Base-by-base conservation (phyloP, 208 protist species). In the Naegleria fowleri region DNA sequence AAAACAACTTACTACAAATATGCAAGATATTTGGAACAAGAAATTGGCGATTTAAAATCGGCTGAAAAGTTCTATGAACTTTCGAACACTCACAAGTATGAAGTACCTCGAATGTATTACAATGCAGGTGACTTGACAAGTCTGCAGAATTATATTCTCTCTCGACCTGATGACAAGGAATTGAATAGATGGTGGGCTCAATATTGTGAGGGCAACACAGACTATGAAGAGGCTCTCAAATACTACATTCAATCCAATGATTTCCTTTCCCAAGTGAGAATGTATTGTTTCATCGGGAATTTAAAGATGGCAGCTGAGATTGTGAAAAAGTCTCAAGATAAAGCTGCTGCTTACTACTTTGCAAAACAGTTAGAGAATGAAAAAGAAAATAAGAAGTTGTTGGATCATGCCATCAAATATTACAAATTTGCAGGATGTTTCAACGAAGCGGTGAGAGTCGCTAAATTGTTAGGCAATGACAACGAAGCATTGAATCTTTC, bases 61-160 rank as follows among this genome's bases (percentile, higher is more conserved):
- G 96, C 97, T 22, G 95, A 97, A 51, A 95, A 96, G 92, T 96
- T 95, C 95, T 98, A 98, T 92, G 97, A 96, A 93, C 97, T 97
- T 92, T 95, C 97, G 55, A 92, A 95, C 88, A 97, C 96, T 86
- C 94, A 97, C 84, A 93, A 93, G 40, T 96, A 94, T 52, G 97
- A 99, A 92, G 97, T 99, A 38, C 96, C 97, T 16, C 94, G 98
- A 38, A 96, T 99, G 93, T 97, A 97, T 59, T 97, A 96, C 93
- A 95, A 96, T 91, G 94, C 94, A 22, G 95, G 95, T 58, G 94
- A 94, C 0, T 93, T 98, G 41, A 90, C 90, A 48, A 95, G 98
- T 91, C 94, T 99, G 85, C 94, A 96, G 40, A 93, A 95, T 83
- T 97, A 98, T 86, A 94, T 98, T 91, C 93, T 25, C 22, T 25